Base-by-base conservation (phyloP, 1,284 basidiomycete species). In the Pascua guehoae region DNA sequence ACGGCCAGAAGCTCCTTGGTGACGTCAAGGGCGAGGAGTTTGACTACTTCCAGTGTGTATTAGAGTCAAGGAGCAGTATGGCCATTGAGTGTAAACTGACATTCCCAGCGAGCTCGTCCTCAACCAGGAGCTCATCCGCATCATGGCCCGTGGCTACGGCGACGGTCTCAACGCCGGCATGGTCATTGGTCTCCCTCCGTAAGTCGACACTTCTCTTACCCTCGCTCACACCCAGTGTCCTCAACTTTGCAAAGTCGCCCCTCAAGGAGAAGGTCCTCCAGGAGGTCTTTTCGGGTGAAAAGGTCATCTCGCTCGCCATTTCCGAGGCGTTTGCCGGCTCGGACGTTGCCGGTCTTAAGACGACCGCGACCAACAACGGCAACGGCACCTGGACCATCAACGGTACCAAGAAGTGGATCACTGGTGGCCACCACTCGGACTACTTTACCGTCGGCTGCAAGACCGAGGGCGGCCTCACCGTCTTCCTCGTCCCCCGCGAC, bases 391-490 rank as follows among this genome's bases (percentile, higher is more conserved):
- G 79, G 73, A 86, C 89, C 59, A 85, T 94, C 66, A 91, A 90
- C 66, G 91, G 91, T 11, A 91, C 89, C 14, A 94, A 95, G 78
- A 81, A 80, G 67, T 96, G 93, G 94, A 97, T 97, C 69, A 94
- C 93, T 44, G 96, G 94, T 67, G 91, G 89, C 52, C 79, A 77
- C 73, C 73, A 77, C 62, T 71, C 75, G 38, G 73, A 76, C 59
- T 78, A 75, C 68, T 78, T 76, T 57, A 56, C 61, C 40, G 61
- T 62, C 49, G 61, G 61, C 45, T 58, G 57, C 54, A 38, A 41
- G 36, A 78, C 76, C 43, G 81, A 89, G 75, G 85, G 88, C 61
- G 93, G 94, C 36, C 85, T 93, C 59, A 91, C 89, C 12, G 89
- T 92, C 62, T 86, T 96, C 64, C 82, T 94, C 51, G 85, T 94